Base-by-base conservation (phyloP, 2,329 filamentous ascomycete genomes). In the Aspergillus sp. region DNA sequence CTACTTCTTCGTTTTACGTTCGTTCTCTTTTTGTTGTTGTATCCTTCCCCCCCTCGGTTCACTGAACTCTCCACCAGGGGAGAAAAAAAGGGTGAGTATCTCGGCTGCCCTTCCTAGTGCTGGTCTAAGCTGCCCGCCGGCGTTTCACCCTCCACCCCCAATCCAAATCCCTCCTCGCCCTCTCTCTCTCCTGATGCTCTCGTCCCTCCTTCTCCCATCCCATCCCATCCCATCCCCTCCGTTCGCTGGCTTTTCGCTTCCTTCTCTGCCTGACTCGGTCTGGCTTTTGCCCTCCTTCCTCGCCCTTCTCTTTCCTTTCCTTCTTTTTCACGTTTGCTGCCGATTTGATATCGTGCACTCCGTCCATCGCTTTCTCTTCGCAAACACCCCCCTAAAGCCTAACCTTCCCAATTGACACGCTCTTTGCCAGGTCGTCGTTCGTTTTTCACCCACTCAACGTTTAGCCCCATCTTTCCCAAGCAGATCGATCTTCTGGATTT, bases 271-370 rank as follows among this genome's bases (percentile, higher is more conserved):
- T 41, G 30, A 36, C 38, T 58, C 41, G 51, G 15, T 36, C 41
- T 28, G 21, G 10, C 41, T 10, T 41, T 39, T 21, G 28, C 7
- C 38, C 54, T 23, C 55, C 28, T 57, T 28, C 47, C 7, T 32
- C 19, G 48, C 39, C 13, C 13, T 39, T 47, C 8, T 39, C 52
- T 41, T 30, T 56, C 45, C 32, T 30, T 30, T 48, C 15, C 17
- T 55, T 45, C 47, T 50, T 32, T 56, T 55, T 54, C 41, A 50
- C 39, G 52, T 53, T 59, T 52, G 23, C 30, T 63, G 62, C 63
- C 63, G 64, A 63, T 68, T 71, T 72, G 65, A 69, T 52, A 69
- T 65, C 64, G 63, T 56, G 64, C 64, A 59, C 57, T 57, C 61
- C 53, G 59, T 39, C 61, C 50, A 63, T 58, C 51, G 57, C 59